Evolutionary conservation across 805 yeast genomes (phyloP), one percentile per base, ranked within the genome.

Genomic region (Kodamaea lidongshanica): DNA sequence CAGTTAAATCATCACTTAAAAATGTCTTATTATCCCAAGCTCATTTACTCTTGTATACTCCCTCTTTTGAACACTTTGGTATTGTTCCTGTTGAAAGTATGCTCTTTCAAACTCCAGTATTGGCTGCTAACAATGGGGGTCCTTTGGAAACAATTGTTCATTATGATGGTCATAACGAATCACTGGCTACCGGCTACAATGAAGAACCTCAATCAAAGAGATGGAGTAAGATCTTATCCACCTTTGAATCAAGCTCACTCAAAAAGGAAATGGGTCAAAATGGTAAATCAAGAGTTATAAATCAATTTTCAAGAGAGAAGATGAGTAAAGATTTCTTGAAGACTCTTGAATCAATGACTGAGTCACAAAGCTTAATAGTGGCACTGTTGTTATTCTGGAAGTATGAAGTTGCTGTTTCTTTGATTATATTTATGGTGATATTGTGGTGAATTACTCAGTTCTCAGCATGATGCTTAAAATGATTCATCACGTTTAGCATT

Each of bases 31-130:
- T 92, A 19, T 52, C 67, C 21, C 54, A 62, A 7, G 67, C 88
- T 2, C 67, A 70, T 27, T 43, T 82, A 33, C 64, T 92, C 13
- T 57, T 88, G 25, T 92, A 92, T 50, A 92, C 99, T 0, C 98
- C 99, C 3, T 67, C 82, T 0, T 72, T 71, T 45, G 98, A 92
- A 54, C 99, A 92, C 58, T 92, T 92, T 51, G 99, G 99, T 9
- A 92, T 92, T 40, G 99, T 92, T 7, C 99, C 99, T 1, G 67
- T 92, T 10, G 98, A 92, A 52, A 88, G 95, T 8, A 88, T 92
- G 96, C 68, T 79, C 27, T 66, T 73, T 34, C 80, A 83, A 16
- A 79, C 79, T 0, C 86, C 95, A 0, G 96, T 88, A 0, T 58
- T 92, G 30, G 96, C 96, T 0, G 79, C 80, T 4, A 76, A 83